Evolutionary conservation across 2,329 filamentous ascomycete species (phyloP).

Genomic region (Stachybotrys echinatus): DNA sequence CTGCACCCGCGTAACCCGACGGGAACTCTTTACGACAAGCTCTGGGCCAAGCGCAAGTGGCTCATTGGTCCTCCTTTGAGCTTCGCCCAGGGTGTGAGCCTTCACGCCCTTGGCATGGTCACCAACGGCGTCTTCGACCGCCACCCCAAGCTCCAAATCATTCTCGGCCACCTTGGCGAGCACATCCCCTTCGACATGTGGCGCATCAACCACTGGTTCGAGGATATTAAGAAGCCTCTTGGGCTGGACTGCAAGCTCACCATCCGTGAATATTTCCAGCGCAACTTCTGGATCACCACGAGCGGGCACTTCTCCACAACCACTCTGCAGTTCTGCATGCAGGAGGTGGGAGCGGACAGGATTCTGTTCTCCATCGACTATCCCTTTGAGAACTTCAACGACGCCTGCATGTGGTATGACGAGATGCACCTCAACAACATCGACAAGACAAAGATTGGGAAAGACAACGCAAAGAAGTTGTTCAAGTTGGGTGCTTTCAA

Average conservation of each 20-base stretch:
- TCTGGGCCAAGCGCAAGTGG: conserved; percentile 54
- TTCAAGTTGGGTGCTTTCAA: conserved; percentile 32
- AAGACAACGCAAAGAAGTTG: conserved; percentile 36
- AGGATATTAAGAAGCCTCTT: conserved; percentile 47
- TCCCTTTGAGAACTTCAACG: conserved; percentile 41
- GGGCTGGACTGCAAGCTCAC: conserved; percentile 42
- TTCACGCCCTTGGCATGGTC: conserved; percentile 49
- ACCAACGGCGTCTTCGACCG: conserved; percentile 46
- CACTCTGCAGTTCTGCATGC: conserved; percentile 43
- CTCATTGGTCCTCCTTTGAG: conserved; percentile 54
- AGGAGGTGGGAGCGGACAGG: conserved; percentile 42
- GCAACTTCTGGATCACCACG: conserved; percentile 54
- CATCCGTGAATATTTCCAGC: conserved; percentile 45
- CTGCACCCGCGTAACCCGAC: conserved; percentile 57
- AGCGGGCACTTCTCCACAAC: conserved; percentile 50
- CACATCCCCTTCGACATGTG: conserved; percentile 44
- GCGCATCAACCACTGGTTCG: conserved; percentile 50
- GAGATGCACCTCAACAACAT: conserved; percentile 24
- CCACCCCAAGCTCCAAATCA: conserved; percentile 37
- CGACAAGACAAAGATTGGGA: conserved; percentile 33
- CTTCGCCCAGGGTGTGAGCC: conserved; percentile 53
- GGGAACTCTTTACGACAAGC: conserved; percentile 49
- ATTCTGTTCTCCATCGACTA: conserved; percentile 51
- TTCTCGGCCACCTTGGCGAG: conserved; percentile 44
- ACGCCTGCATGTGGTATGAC: conserved; percentile 37